Evolutionary conservation across 805 yeast species (phyloP).

Genomic region (Ogataea haglerorum): DNA sequence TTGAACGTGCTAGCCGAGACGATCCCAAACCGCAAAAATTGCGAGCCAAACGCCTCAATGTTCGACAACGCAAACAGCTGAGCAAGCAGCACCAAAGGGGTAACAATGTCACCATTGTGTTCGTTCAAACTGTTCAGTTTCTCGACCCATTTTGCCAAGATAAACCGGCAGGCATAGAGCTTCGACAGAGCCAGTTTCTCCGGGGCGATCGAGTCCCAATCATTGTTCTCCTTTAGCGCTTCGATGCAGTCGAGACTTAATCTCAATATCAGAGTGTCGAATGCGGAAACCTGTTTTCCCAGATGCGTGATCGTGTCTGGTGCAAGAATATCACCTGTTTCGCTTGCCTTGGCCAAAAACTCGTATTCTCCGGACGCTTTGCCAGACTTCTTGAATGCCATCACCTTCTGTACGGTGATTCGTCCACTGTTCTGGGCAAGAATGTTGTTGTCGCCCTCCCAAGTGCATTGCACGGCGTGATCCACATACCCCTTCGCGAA

Average conservation of each 20-base stretch:
- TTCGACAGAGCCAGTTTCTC: slow-evolving; percentile 48
- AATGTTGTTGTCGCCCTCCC: slow-evolving; percentile 97
- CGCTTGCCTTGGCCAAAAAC: slow-evolving; percentile 30
- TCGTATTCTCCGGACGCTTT: slow-evolving; percentile 44
- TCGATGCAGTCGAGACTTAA: slow-evolving; percentile 33
- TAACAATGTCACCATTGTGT: slow-evolving; percentile 41
- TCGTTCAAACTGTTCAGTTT: slow-evolving; percentile 25
- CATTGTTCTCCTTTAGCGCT: slow-evolving; percentile 33
- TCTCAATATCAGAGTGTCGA: slow-evolving; percentile 40
- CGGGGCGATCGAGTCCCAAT: slow-evolving; percentile 45
- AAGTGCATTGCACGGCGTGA: slow-evolving; percentile 97
- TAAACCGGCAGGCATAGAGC: slow-evolving; percentile 48
- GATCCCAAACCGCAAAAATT: slow-evolving; percentile 63
- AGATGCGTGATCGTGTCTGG: slow-evolving; percentile 31
- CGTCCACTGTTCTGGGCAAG: slow-evolving; percentile 83
- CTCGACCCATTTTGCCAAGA: slow-evolving; percentile 39
- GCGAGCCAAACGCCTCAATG: slow-evolving; percentile 68
- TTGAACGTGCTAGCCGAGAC: slow-evolving; percentile 49
- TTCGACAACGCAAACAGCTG: slow-evolving; percentile 61
- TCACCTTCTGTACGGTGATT: slow-evolving; percentile 55
- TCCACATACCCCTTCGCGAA: slow-evolving; percentile 86
- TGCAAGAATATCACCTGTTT: slow-evolving; percentile 33
- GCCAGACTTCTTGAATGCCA: slow-evolving; percentile 36
- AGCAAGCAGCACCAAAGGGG: slow-evolving; percentile 51
- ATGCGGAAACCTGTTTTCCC: slow-evolving; percentile 35